Evolutionary conservation across 164 flowering plant species (phyloP).

Genomic region (Liquidambar formosana): DNA sequence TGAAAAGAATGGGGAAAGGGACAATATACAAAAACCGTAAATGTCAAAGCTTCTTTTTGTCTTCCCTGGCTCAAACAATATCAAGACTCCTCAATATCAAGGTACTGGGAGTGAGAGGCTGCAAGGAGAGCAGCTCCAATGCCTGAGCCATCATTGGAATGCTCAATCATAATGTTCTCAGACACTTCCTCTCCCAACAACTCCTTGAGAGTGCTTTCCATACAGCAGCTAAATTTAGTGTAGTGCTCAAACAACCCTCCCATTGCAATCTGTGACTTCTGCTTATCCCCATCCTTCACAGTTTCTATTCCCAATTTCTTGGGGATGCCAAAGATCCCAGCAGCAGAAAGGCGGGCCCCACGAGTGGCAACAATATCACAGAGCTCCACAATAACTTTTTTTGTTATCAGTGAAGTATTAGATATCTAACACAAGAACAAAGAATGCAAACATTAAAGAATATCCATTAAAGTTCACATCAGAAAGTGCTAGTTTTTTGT

Average conservation of each 20-base stretch:
- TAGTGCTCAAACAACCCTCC: slow-evolving; percentile 93
- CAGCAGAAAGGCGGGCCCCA: slow-evolving; percentile 89
- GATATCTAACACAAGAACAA: too few species aligned
- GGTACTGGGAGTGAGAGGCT: slow-evolving; percentile 89
- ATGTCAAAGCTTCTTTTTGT: too few species aligned
- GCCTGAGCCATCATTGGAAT: slow-evolving; percentile 87
- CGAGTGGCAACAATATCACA: slow-evolving; percentile 79
- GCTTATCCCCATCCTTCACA: slow-evolving; percentile 49
- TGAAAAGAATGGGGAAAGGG: background rate
- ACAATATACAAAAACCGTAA: slow-evolving; percentile 20
- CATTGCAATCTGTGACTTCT: slow-evolving; percentile 69
- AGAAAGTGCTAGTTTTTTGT: too few species aligned
- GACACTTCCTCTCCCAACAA: slow-evolving; percentile 66
- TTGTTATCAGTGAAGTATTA: too few species aligned
- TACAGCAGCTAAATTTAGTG: slow-evolving; percentile 53
- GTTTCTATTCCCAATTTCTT: slow-evolving; percentile 85
- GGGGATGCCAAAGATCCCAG: slow-evolving; percentile 84
- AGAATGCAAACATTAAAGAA: too few species aligned
- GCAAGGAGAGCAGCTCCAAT: slow-evolving; percentile 94
- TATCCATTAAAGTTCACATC: too few species aligned
- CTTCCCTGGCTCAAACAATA: background rate
- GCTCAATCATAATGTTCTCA: slow-evolving; percentile 47
- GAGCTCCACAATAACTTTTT: too few species aligned
- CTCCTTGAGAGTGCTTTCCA: slow-evolving; percentile 70
- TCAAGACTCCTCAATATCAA: slow-evolving; percentile 51